Evolutionary conservation across 2,329 filamentous ascomycete genomes (phyloP).

Genomic region (Cladosporium cucumerinum): DNA sequence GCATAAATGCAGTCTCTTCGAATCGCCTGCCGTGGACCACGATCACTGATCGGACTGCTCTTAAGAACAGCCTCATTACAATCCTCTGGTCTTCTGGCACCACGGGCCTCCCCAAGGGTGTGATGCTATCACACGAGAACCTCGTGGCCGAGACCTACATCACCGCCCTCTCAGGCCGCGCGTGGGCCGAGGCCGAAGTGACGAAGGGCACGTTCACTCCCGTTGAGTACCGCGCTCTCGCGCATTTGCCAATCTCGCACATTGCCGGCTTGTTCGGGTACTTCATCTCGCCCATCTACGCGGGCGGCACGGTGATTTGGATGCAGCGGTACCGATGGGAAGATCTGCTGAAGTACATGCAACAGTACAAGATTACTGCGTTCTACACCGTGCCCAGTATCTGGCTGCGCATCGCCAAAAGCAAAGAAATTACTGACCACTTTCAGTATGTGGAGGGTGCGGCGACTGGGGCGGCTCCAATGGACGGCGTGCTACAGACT

Average conservation of each 20-base stretch:
- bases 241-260: constrained; percentile 86
- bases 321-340: constrained; percentile 40
- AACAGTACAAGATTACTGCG: constrained; percentile 38
- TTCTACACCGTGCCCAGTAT: constrained; percentile 41
- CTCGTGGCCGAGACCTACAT: constrained; percentile 65
- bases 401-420: constrained; percentile 39
- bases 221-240: constrained; percentile 36
- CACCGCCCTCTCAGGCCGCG: constrained; percentile 24
- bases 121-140: constrained; percentile 80
- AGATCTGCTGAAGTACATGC: constrained; percentile 35
- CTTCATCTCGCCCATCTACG: constrained; percentile 36
- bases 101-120: constrained; percentile 80
- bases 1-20: constrained; percentile 32
- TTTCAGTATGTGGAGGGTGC: constrained; percentile 35
- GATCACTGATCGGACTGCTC: constrained; percentile 49
- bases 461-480: constrained; percentile 39
- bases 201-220: constrained; percentile 28
- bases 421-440: constrained; percentile 34
- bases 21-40: constrained; percentile 50
- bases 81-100: constrained; percentile 50
- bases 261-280: constrained; percentile 64
- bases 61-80: constrained; percentile 46
- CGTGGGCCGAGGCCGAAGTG: constrained; percentile 24
- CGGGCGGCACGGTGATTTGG: constrained; percentile 36
- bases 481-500: constrained; percentile 38